Percentiles rank a stretch among this genome's conserved stretches.
Conservation (phyloP, 345 rosid genomes). For the Lepidium aucheri region DNA sequence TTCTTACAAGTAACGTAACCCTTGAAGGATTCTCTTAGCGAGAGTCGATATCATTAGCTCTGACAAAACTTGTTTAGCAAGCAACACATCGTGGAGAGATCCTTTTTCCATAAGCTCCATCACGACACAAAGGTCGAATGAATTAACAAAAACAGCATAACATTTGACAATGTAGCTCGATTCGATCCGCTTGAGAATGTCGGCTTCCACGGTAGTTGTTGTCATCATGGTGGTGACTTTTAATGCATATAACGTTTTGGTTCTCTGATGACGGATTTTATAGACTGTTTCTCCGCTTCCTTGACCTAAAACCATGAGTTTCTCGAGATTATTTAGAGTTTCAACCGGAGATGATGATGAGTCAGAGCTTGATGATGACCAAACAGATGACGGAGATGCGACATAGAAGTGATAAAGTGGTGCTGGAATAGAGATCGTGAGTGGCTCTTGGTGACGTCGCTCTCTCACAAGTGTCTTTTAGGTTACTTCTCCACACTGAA, state of each 20-base stretch:
- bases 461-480: conserved; percentile 56
- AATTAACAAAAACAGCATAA: conserved; percentile 29
- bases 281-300: conserved; percentile 59
- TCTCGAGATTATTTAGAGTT: conserved; percentile 38
- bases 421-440: conserved; percentile 40
- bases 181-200: conserved; percentile 44
- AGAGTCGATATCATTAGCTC: conserved; percentile 34
- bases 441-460: conserved; percentile 50
- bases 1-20: conserved; percentile 41
- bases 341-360: conserved; percentile 28
- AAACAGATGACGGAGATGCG: background rate
- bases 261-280: conserved; percentile 40
- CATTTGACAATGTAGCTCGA: conserved; percentile 49
- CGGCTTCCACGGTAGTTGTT: conserved; percentile 32
- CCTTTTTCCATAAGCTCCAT: conserved; percentile 70
- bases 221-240: conserved; percentile 19
- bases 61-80: conserved; percentile 4
- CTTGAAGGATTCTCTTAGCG: conserved; percentile 34
- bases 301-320: conserved; percentile 44
- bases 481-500: background rate
- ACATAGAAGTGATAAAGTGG: conserved; percentile 10
- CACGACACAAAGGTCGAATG: conserved; percentile 37
- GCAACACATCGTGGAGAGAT: conserved; percentile 34
- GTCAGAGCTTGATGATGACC: conserved; percentile 22
- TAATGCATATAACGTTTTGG: conserved; percentile 33